These are phyloP conservation scores for Hysterangium stoloniferum DNA, from an alignment of 768 basidiomycete genomes.

Conservation along the genomic window DNA sequence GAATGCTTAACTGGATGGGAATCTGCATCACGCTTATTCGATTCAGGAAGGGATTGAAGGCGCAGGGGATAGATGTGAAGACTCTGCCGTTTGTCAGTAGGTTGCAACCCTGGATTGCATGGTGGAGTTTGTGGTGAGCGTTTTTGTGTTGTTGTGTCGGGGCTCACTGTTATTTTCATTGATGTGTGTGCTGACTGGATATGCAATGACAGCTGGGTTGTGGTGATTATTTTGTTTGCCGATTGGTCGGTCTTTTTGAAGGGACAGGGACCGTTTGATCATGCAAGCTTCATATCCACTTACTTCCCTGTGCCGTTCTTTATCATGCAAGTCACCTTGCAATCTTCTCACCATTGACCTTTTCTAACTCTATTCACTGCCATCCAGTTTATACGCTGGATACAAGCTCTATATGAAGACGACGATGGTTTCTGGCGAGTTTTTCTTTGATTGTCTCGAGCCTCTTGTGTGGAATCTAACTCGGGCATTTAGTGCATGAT, in stretches of 20 bases:
- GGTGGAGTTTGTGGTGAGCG: conserved; percentile 21
- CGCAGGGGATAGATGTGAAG: conserved; percentile 66
- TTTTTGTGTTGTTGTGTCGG: not conserved
- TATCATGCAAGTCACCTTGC: not conserved
- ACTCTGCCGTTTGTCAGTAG: conserved; percentile 62
- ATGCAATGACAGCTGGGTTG: conserved; percentile 1
- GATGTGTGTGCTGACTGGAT: not conserved
- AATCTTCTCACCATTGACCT: not conserved
- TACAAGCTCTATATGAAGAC: conserved; percentile 49
- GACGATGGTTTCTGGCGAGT: conserved; percentile 29
- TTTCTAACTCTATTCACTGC: not conserved
- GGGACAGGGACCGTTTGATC: conserved; percentile 43
- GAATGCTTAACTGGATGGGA: conserved; percentile 72
- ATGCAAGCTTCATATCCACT: conserved; percentile 71
- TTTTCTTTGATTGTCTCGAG: not conserved
- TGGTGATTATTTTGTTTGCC: conserved; percentile 5
- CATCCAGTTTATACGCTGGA: conserved; percentile 35
- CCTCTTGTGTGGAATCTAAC: not conserved
- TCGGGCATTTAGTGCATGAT: conserved; percentile 25
- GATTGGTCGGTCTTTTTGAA: conserved; percentile 39
- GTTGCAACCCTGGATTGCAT: conserved; percentile 7
- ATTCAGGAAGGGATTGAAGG: conserved; percentile 46
- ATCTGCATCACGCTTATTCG: conserved; percentile 73
- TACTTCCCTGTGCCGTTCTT: conserved; percentile 47
- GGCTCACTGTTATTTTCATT: not conserved